A percentile compares a stretch with the other conserved stretches of the same genome.
Evolutionary conservation across 164 flowering plant genomes (phyloP).

Genomic region (Chimonanthus praecox): DNA sequence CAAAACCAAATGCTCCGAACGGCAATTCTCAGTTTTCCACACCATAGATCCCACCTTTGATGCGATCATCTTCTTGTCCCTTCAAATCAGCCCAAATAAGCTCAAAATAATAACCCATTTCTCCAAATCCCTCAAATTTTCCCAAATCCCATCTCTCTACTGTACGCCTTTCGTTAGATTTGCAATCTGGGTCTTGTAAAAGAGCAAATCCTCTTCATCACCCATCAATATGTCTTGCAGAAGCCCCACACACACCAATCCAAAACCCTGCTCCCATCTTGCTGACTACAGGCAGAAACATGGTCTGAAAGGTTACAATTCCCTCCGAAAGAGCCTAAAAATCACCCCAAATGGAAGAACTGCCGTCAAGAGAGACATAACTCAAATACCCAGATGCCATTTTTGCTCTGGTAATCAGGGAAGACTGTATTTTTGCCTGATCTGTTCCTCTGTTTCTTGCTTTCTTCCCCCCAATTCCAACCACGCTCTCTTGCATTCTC

Average conservation of each 20-base stretch:
- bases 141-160: background rate
- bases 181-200: background rate
- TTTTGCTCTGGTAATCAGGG: constrained; percentile 45
- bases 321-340: constrained; percentile 43
- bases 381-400: constrained; percentile 56
- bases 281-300: constrained; percentile 58
- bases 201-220: constrained; percentile 4
- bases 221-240: constrained; percentile 29
- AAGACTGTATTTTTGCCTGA: constrained; percentile 59
- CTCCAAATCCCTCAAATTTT: background rate
- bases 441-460: constrained; percentile 65
- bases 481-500: constrained; percentile 51
- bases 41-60: constrained; percentile 2
- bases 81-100: constrained; percentile 5
- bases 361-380: constrained; percentile 22
- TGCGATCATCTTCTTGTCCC: constrained; percentile 6
- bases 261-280: constrained; percentile 70
- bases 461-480: constrained; percentile 26
- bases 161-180: background rate
- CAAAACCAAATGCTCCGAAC: background rate
- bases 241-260: constrained; percentile 36
- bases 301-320: constrained; percentile 45
- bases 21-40: background rate
- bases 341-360: constrained; percentile 46
- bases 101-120: background rate